Conservation (phyloP, 495 filamentous ascomycete genomes). For the Clohesyomyces aquaticus region DNA sequence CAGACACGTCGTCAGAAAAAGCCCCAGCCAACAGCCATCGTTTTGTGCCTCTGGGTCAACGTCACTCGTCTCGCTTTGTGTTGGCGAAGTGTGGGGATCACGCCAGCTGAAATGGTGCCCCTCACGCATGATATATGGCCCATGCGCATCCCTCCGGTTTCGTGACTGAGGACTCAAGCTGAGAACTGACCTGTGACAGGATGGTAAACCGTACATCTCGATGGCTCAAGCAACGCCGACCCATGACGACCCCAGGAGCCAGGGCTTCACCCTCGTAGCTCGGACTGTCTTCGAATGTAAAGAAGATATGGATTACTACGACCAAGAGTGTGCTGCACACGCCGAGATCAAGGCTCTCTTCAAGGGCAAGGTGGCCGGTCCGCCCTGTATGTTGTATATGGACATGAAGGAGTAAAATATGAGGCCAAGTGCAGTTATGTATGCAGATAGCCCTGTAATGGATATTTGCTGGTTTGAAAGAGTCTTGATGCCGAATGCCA, state of each 20-base stretch:
- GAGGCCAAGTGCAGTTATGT: no score
- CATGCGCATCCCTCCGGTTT: no score
- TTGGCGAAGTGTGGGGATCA: no score
- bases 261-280: slow-evolving; percentile 66
- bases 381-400: slow-evolving; percentile 38
- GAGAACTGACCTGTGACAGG: slow-evolving; percentile 47
- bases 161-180: no score
- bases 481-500: no score
- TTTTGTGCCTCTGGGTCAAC: background rate
- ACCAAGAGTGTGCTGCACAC: slow-evolving; percentile 66
- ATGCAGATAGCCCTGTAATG: background rate
- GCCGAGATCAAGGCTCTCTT: slow-evolving; percentile 58
- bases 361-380: slow-evolving; percentile 39
- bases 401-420: slow-evolving; percentile 19
- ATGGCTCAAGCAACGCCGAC: slow-evolving; percentile 51
- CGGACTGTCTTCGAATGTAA: slow-evolving; percentile 62
- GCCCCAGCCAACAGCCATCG: background rate
- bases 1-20: slow-evolving; percentile 3
- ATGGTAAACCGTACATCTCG: slow-evolving; percentile 70
- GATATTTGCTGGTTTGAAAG: no score
- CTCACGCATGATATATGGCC: no score
- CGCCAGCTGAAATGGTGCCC: no score
- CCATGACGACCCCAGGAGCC: slow-evolving; percentile 58
- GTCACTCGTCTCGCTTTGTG: background rate
- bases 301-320: slow-evolving; percentile 74